phyloP scores from a whole-genome alignment of 805 yeast genomes.

The Candida bentonensis region DNA sequence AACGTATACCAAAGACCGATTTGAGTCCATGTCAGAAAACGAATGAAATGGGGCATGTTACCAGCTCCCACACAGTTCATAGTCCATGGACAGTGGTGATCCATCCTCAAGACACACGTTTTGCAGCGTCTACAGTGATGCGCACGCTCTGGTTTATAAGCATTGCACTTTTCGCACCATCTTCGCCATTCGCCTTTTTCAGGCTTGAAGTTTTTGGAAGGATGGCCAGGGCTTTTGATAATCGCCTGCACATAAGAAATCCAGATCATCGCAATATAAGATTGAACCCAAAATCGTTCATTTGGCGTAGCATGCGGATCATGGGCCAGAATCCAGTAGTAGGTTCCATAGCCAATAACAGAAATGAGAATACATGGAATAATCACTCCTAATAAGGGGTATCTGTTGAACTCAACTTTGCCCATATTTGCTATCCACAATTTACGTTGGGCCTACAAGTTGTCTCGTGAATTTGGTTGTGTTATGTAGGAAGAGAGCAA shows the following conservation, averaged over 20 bases:
- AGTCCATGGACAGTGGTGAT: conserved; percentile 69
- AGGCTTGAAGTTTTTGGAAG: conserved; percentile 32
- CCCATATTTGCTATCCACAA: not conserved
- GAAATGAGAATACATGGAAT: conserved; percentile 53
- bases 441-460: too few species aligned
- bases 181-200: conserved; percentile 37
- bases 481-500: too few species aligned
- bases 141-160: conserved; percentile 57
- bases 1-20: conserved; percentile 27
- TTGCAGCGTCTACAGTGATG: conserved; percentile 70
- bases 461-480: too few species aligned
- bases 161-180: conserved; percentile 54
- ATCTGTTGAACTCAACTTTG: not conserved
- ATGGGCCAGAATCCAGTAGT: conserved; percentile 35
- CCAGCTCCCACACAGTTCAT: conserved; percentile 62
- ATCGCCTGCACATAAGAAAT: conserved; percentile 59
- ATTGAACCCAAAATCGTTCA: conserved; percentile 35
- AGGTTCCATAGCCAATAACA: conserved; percentile 48
- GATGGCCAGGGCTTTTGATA: conserved; percentile 43
- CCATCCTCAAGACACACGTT: conserved; percentile 61
- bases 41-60: conserved; percentile 57
- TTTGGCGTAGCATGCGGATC: conserved; percentile 24
- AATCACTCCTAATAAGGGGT: not conserved
- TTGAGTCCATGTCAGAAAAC: conserved; percentile 53
- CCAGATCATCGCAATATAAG: conserved; percentile 47